A percentile compares a stretch with the other conserved stretches of the same genome.
These are phyloP conservation scores for Aspergillus sp. DNA, from an alignment of 2,329 filamentous ascomycete genomes.

Conservation along the genomic window DNA sequence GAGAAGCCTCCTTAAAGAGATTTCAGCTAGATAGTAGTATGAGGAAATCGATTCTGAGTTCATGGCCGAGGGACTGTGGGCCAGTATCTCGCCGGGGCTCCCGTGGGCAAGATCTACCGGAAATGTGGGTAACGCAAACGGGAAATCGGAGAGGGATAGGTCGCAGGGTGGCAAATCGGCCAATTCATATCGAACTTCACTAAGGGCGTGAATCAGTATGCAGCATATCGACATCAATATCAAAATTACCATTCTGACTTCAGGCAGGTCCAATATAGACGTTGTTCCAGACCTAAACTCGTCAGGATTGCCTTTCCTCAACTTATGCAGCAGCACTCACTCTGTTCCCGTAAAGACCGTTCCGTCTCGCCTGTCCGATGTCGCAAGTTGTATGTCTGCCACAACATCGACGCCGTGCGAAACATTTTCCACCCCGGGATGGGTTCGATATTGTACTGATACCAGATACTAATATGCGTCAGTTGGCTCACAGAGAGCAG, in stretches of 20 bases:
- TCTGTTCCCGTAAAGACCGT: conserved; percentile 24
- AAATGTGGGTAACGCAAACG: conserved; percentile 24
- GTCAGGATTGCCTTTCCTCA: conserved; percentile 5
- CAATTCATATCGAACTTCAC: conserved; percentile 26
- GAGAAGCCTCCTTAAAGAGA: conserved; percentile 29
- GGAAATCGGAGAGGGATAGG: conserved; percentile 25
- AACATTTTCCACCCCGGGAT: conserved; percentile 29
- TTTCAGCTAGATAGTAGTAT: conserved; percentile 27
- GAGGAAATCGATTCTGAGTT: conserved; percentile 22
- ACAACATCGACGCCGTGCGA: conserved; percentile 25
- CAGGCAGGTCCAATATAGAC: conserved; percentile 27
- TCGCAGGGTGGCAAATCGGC: conserved; percentile 24
- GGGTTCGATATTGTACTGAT: conserved; percentile 27
- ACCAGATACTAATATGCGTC: conserved; percentile 21
- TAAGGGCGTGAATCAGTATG: conserved; percentile 7
- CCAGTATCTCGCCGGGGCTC: conserved; percentile 9
- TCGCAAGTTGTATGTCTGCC: conserved; percentile 26
- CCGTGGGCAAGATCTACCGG: conserved; percentile 15
- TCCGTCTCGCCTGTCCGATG: conserved; percentile 19
- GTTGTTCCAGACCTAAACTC: conserved; percentile 22
- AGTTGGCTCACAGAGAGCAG: not conserved
- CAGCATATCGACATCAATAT: not conserved
- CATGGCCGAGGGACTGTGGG: conserved; percentile 12
- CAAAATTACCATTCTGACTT: conserved; percentile 24
- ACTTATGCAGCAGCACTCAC: conserved; percentile 8